Conservation (phyloP, 305 asterid genomes). For the Fraxinus ornus region DNA sequence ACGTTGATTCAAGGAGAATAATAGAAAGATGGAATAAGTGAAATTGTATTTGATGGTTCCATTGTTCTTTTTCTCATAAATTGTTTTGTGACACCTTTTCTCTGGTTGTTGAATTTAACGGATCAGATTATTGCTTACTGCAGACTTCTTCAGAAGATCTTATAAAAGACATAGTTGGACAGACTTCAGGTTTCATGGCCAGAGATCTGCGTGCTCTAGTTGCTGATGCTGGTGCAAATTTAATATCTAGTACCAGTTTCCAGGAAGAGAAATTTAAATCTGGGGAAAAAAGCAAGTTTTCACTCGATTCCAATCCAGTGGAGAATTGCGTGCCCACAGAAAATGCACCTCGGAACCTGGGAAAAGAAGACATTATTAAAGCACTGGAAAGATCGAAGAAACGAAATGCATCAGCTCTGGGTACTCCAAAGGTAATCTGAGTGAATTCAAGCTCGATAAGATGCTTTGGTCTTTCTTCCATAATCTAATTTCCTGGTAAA, state of each 20-base stretch:
- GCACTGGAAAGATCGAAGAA: conserved; percentile 89
- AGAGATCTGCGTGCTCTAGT: conserved; percentile 84
- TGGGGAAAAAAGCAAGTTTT: conserved; percentile 29
- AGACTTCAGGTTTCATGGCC: conserved; percentile 95
- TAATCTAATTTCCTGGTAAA: conserved; percentile 11
- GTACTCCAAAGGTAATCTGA: conserved; percentile 84
- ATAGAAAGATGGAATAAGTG: conserved; percentile 6
- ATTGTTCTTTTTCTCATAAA: neutral
- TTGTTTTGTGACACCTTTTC: conserved; percentile 10
- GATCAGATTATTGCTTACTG: conserved; percentile 29
- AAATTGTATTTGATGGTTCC: conserved; percentile 8
- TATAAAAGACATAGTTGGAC: conserved; percentile 81
- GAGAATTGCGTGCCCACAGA: conserved; percentile 34
- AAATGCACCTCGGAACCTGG: conserved; percentile 39
- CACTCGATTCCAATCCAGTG: conserved; percentile 36
- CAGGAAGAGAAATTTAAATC: conserved; percentile 40
- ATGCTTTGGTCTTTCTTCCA: conserved; percentile 19
- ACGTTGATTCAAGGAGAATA: neutral
- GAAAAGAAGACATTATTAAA: conserved; percentile 75
- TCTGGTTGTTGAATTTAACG: conserved; percentile 37
- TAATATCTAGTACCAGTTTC: conserved; percentile 38
- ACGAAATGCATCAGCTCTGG: conserved; percentile 93
- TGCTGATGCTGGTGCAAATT: conserved; percentile 84
- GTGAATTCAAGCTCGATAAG: conserved; percentile 3
- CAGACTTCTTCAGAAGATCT: conserved; percentile 74